Evolutionary conservation across 1,139 yeast genomes (phyloP), one percentile per base, ranked within the genome.

Genomic region (Candida sp.): DNA sequence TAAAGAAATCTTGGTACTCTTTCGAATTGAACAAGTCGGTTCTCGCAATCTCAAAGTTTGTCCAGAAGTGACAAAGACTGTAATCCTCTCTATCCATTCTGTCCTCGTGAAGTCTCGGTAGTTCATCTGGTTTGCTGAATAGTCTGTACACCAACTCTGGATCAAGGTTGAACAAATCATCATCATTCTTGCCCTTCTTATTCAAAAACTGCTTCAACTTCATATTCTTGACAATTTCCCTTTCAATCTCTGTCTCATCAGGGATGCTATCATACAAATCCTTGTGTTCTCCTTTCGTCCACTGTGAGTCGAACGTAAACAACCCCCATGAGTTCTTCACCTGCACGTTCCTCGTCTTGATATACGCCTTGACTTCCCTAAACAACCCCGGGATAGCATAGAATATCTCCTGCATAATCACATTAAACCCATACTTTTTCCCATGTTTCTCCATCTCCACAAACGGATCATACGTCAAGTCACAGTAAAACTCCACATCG

Each of bases 31-130:
- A 92, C 17, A 91, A 67, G 59, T 86, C 91, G 3, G 90, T 80
- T 48, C 90, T 71, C 2, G 97, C 97, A 60, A 92, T 92, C 66
- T 92, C 98, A 64, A 92, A 92, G 70, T 92, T 92, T 38, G 96
- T 85, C 98, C 98, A 92, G 70, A 91, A 92, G 69, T 92, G 98
- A 60, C 96, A 88, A 62, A 88, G 63, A 63, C 88, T 90, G 68
- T 86, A 91, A 54, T 85, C 87, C 60, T 88, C 88, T 26, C 83
- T 78, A 50, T 86, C 83, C 63, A 86, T 75, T 53, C 81, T 69
- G 60, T 86, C 90, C 50, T 74, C 79, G 56, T 72, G 71, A 5
- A 79, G 56, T 2, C 52, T 48, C 0, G 81, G 82, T 27, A 72
- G 72, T 5, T 62, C 57, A 3, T 48, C 53, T 0, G 71, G 56